Evolutionary conservation across 768 basidiomycete species (phyloP).

Genomic region (Dentipellis sp.): DNA sequence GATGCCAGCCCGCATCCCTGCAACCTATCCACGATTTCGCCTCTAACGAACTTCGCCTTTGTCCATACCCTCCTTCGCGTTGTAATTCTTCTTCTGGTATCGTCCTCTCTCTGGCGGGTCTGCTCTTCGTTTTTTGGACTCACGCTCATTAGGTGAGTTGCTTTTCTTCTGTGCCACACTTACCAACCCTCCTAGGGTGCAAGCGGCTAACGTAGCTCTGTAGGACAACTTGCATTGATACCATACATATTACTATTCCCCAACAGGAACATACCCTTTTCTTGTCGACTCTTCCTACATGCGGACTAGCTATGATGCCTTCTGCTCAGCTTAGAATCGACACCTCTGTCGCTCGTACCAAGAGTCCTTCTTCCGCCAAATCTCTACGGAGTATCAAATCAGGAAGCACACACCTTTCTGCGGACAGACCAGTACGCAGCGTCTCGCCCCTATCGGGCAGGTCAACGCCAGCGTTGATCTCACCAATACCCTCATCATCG

Average conservation of each 20-base stretch:
- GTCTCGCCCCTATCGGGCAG: conserved; percentile 7
- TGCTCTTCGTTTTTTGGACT: not conserved
- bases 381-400: conserved; percentile 1
- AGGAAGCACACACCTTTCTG: not conserved
- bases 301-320: conserved; percentile 16
- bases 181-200: not conserved
- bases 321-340: conserved; percentile 23
- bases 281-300: conserved; percentile 6
- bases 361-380: conserved; percentile 16
- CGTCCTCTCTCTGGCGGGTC: not conserved
- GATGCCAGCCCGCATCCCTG: not conserved
- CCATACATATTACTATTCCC: no score
- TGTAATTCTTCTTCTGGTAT: conserved; percentile 5
- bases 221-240: no score
- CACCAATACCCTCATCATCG: conserved; percentile 10
- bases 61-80: conserved; percentile 1
- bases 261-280: not conserved
- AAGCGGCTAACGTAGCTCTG: no score
- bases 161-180: not conserved
- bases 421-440: conserved; percentile 11
- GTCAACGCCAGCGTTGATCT: conserved; percentile 9
- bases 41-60: not conserved
- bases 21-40: not conserved
- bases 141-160: not conserved
- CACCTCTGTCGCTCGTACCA: conserved; percentile 18